These are phyloP conservation scores for Phytophthora melonis DNA, from an alignment of 352 stramenopile genomes.

Conservation along the genomic window DNA sequence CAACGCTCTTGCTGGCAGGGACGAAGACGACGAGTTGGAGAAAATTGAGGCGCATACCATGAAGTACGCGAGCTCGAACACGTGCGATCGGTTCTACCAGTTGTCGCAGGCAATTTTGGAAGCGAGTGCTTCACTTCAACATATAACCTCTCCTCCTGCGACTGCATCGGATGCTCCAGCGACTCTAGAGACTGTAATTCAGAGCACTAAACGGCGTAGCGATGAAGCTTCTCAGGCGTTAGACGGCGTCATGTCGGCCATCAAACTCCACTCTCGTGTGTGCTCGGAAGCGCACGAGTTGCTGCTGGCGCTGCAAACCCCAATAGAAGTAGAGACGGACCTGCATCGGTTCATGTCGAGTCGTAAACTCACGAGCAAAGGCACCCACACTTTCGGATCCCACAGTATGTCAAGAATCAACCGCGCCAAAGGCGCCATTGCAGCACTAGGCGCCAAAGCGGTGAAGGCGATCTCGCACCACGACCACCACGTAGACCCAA, in stretches of 20 bases:
- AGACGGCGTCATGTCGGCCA: conserved; percentile 43
- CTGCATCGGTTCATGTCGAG: conserved; percentile 30
- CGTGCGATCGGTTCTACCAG: conserved; percentile 53
- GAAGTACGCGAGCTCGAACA: conserved; percentile 34
- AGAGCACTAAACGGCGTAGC: conserved; percentile 41
- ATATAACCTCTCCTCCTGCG: conserved; percentile 5
- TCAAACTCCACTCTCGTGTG: conserved; percentile 53
- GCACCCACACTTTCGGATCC: neutral
- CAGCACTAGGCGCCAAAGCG: conserved; percentile 23
- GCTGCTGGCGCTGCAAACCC: neutral
- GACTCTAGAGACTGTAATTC: conserved; percentile 24
- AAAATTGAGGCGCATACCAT: conserved; percentile 39
- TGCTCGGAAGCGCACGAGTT: conserved; percentile 46
- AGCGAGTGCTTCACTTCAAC: conserved; percentile 23
- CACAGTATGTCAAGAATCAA: conserved; percentile 17
- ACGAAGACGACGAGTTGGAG: conserved; percentile 37
- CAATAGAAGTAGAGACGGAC: conserved; percentile 8
- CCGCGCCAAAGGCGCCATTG: conserved; percentile 39
- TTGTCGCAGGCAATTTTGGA: conserved; percentile 38
- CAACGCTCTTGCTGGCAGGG: neutral
- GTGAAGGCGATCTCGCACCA: conserved; percentile 29
- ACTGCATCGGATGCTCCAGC: neutral
- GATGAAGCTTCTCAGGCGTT: conserved; percentile 44
- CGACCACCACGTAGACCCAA: conserved; percentile 31
- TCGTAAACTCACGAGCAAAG: conserved; percentile 16